Evolutionary conservation across 2,329 filamentous ascomycete species (phyloP), one percentile per base, ranked within the genome.

Genomic region (Mycosphaerelloides madeirae): DNA sequence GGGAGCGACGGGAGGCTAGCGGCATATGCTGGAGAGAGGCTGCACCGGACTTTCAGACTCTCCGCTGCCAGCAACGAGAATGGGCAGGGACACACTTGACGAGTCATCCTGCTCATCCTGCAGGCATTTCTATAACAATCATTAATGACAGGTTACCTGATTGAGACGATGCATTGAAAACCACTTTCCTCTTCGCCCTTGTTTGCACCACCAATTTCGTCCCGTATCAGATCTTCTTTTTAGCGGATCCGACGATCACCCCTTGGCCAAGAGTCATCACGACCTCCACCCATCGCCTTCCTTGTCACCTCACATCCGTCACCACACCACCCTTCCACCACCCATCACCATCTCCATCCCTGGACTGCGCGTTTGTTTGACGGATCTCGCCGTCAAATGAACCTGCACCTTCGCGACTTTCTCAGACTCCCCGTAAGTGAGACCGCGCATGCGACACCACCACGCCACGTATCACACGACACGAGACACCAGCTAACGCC

Each of bases 331-430:
- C 29, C 45, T 34, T 41, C 32, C 33, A 34, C 41, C 29, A 36
- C 31, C 16, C 42, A 34, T 19, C 39, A 45, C 33, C 51, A 36
- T 29, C 43, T 46, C 46, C 36, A 40, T 49, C 31, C 31, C 35
- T 45, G 38, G 36, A 53, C 70, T 69, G 87, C 88, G 88, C 87
- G 87, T 95, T 88, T 76, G 84, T 66, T 94, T 93, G 88, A 77
- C 87, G 86, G 83, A 83, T 72, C 65, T 51, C 56, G 84, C 87
- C 90, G 88, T 94, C 87, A 91, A 88, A 95, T 95, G 90, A 95
- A 93, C 88, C 88, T 96, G 90, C 88, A 90, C 75, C 74, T 44
- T 46, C 51, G 46, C 39, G 42, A 37, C 51, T 34, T 43, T 40
- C 41, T 41, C 29, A 29, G 20, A 29, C 31, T 43, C 29, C 50